A percentile compares a stretch with the other conserved stretches of the same genome.
These are phyloP conservation scores for Thymus mandschuricus DNA, from an alignment of 257 asterid species.

Conservation along the genomic window DNA sequence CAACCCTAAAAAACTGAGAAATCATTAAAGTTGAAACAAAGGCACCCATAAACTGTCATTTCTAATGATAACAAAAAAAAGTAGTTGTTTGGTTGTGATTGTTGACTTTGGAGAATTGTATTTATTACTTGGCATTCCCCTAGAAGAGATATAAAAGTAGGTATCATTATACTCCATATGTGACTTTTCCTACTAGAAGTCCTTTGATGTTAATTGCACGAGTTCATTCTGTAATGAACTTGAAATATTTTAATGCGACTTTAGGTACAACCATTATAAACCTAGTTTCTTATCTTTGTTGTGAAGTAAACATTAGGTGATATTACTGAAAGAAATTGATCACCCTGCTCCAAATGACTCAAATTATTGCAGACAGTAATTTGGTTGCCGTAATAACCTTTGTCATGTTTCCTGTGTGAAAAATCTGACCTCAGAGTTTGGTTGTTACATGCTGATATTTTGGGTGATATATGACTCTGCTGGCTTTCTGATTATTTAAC, in stretches of 20 bases:
- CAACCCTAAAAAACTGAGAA: neutral
- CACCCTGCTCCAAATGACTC: neutral
- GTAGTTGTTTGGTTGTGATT: neutral
- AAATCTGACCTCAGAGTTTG: neutral
- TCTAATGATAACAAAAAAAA: conserved; percentile 11
- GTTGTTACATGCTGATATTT: neutral
- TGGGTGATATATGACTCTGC: conserved; percentile 15
- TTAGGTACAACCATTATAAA: no score
- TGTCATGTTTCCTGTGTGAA: neutral
- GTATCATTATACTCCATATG: neutral
- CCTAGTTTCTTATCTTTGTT: no score
- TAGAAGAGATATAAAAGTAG: neutral
- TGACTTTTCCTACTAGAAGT: no score
- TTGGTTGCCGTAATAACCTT: conserved; percentile 1
- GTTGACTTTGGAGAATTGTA: conserved; percentile 14
- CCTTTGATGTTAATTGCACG: no score
- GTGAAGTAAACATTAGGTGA: neutral
- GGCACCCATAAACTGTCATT: neutral
- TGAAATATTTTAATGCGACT: no score
- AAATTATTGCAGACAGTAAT: conserved; percentile 1
- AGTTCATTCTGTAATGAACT: no score
- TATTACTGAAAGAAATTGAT: neutral
- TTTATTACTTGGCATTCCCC: neutral
- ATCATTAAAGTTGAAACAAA: neutral
- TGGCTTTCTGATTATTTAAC: neutral